Conservation (phyloP, 2,329 filamentous ascomycete species). For the Endoconidiophora laricicola region DNA sequence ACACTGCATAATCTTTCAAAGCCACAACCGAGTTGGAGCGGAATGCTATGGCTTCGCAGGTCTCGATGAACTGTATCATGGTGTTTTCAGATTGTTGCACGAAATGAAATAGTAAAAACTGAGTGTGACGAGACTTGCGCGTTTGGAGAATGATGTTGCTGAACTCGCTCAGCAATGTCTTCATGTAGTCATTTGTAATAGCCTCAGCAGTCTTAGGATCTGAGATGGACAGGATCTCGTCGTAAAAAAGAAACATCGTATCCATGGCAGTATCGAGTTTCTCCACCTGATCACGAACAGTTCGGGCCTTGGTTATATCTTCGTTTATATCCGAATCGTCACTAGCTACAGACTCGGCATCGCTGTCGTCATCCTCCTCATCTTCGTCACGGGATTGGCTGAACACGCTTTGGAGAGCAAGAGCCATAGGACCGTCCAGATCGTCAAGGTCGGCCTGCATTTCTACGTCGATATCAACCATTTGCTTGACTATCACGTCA, state of each 20-base stretch:
- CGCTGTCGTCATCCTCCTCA: conserved; percentile 45
- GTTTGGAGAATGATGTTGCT: conserved; percentile 76
- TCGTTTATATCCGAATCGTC: conserved; percentile 52
- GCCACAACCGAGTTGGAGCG: conserved; percentile 53
- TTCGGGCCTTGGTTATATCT: conserved; percentile 40
- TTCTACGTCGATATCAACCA: conserved; percentile 89
- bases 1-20: conserved; percentile 67
- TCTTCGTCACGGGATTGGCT: conserved; percentile 22
- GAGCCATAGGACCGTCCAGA: conserved; percentile 71
- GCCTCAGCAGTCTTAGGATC: conserved; percentile 43
- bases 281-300: conserved; percentile 64
- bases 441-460: conserved; percentile 90
- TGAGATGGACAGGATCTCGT: conserved; percentile 50
- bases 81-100: conserved; percentile 65
- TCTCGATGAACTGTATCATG: conserved; percentile 48
- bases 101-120: conserved; percentile 93
- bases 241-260: conserved; percentile 70
- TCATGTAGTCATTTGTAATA: conserved; percentile 36
- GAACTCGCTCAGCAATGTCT: conserved; percentile 72
- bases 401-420: conserved; percentile 33
- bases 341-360: conserved; percentile 53
- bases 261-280: conserved; percentile 89
- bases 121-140: conserved; percentile 79
- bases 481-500: conserved; percentile 64
- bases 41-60: conserved; percentile 20